Percentiles rank a stretch among this genome's conserved stretches.
Evolutionary conservation across 495 filamentous ascomycete genomes (phyloP).

Genomic region (Xylaria scruposa): DNA sequence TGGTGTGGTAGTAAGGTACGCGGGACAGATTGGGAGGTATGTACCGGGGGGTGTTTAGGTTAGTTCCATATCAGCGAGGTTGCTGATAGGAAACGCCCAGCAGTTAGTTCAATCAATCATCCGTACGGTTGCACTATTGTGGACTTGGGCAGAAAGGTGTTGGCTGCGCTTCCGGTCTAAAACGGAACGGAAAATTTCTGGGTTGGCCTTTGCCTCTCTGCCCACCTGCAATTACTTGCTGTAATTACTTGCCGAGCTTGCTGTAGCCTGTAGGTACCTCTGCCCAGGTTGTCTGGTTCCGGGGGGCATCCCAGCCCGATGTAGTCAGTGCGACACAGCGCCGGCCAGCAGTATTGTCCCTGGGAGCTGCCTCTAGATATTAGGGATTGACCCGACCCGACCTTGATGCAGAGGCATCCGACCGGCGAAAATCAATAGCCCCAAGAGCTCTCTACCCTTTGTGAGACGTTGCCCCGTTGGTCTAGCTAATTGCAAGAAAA

Average conservation of each 20-base stretch:
- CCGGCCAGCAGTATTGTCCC: slow-evolving; percentile 2
- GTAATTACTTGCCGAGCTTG: slow-evolving; percentile 12
- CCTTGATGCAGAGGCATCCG: neutral
- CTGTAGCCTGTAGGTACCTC: neutral
- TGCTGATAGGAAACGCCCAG: slow-evolving; percentile 2
- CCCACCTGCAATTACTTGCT: slow-evolving; percentile 2
- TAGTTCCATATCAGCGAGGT: neutral
- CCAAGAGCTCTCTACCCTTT: neutral
- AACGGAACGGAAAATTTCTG: slow-evolving; percentile 27
- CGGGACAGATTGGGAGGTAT: slow-evolving; percentile 14
- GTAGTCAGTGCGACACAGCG: slow-evolving; percentile 11
- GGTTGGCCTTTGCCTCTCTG: slow-evolving; percentile 19
- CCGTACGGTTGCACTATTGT: slow-evolving; percentile 9
- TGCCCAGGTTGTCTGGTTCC: neutral
- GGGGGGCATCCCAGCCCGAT: neutral
- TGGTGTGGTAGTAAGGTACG: slow-evolving; percentile 18
- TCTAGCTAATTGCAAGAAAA: slow-evolving; percentile 10
- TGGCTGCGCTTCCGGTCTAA: slow-evolving; percentile 24
- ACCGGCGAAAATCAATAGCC: neutral
- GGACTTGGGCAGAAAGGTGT: slow-evolving; percentile 13
- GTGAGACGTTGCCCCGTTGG: slow-evolving; percentile 5
- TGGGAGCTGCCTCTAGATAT: neutral
- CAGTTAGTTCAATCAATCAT: neutral
- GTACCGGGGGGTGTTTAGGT: neutral
- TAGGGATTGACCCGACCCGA: neutral